Evolutionary conservation across 306 rosid species (phyloP), one percentile per base, ranked within the genome.

Genomic region (Trifolium fragiferum): DNA sequence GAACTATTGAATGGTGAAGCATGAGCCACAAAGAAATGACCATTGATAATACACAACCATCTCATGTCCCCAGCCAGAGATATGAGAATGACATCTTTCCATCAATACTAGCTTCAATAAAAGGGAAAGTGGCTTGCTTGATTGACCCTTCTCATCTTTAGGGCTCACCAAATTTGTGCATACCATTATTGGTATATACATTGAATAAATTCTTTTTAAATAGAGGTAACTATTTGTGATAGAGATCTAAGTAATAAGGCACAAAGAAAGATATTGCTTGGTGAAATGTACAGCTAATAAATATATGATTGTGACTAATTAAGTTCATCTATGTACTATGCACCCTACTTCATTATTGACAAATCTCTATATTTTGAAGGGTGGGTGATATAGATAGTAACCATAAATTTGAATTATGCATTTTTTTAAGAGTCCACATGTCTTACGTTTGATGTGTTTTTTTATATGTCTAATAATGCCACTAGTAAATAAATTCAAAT

Each of bases 101-200:
- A 72, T 73, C 85, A 71, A 47, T 62, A 55, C 51, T 82, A 23
- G 68, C 65, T 55, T 49, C 78, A 54, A 54, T 10, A 10, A 20
- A 82, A 80, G 80, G 43, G 81, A 86, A 89, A 82, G 88, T 66
- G 58, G 47, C 35, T 76, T 68, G 21, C 54, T 76, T 72, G 35
- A 67, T 60, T 49, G 13, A 79, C 82, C 87, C 32, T 81, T 85
- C 87, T 37, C 63, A 66, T 54, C 82, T 74, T 77, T 78, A 80
- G 83, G 82, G 87, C 90, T 83, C 81, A 33, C 72, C 84, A 84
- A n/a, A 78, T 84, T 85, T 82, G 70, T 58, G 65, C 75, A 66
- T 70, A 43, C 72, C 70, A 77, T 78, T 70, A 82, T 78, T 71
- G 61, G 51, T 19, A 53, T 18, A 51, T 73, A 68, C 82, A 74